Evolutionary conservation across 2,329 filamentous ascomycete species (phyloP).

Genomic region (Leptographium lundbergii): DNA sequence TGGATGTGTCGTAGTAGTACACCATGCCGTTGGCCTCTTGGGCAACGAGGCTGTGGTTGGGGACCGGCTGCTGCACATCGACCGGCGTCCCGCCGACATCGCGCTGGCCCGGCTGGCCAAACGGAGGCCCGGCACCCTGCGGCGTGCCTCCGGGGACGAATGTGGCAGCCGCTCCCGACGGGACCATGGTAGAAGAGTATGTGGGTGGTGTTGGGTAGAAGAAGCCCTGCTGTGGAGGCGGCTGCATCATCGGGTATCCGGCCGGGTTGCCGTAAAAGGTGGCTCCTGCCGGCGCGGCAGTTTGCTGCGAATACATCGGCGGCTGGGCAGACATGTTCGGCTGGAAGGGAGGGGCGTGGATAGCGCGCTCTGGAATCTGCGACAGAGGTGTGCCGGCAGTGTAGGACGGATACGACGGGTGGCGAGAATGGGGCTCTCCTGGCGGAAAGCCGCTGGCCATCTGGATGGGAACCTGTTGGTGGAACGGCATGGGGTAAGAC

Average conservation of each 20-base stretch:
- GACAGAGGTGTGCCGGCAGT: conserved; percentile 72
- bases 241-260: conserved; percentile 42
- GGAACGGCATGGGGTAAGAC: conserved; percentile 43
- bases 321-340: conserved; percentile 36
- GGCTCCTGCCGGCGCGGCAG: conserved; percentile 9
- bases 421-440: conserved; percentile 46
- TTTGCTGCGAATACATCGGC: conserved; percentile 37
- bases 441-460: conserved; percentile 38
- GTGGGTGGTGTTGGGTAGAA: conserved; percentile 17
- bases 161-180: conserved; percentile 33
- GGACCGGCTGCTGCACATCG: conserved; percentile 12
- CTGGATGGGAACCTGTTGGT: conserved; percentile 81
- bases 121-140: conserved; percentile 18
- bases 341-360: conserved; percentile 84
- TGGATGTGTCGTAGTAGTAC: conserved; percentile 81
- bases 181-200: conserved; percentile 17
- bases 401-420: conserved; percentile 57
- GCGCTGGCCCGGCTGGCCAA: conserved; percentile 28
- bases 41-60: conserved; percentile 42
- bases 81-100: conserved; percentile 18
- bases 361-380: conserved; percentile 84
- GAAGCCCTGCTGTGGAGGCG: conserved; percentile 30
- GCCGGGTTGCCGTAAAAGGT: conserved; percentile 39
- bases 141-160: conserved; percentile 43
- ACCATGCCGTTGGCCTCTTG: conserved; percentile 95